Percentiles rank a stretch among this genome's conserved stretches.
These are phyloP conservation scores for Suillus americanus DNA, from an alignment of 768 basidiomycete genomes.

Conservation along the genomic window DNA sequence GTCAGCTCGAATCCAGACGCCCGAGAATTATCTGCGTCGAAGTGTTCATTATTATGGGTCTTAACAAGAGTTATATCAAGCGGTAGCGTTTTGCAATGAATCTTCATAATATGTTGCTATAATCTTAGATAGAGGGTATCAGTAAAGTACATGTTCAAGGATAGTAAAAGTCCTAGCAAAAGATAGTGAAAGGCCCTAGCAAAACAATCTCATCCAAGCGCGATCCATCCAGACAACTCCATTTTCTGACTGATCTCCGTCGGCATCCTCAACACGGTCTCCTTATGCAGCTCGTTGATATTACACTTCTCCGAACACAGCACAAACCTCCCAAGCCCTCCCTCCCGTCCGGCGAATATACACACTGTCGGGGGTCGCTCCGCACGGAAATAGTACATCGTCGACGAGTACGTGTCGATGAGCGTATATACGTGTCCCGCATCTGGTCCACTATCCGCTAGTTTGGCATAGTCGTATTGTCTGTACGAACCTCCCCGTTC, in stretches of 20 bases:
- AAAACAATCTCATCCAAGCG: background rate
- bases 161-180: background rate
- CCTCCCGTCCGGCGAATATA: constrained; percentile 20
- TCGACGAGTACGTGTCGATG: constrained; percentile 15
- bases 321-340: constrained; percentile 22
- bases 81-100: background rate
- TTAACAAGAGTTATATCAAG: background rate
- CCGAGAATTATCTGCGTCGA: background rate
- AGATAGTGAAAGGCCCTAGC: background rate
- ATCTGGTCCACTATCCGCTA: constrained; percentile 2
- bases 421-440: constrained; percentile 14
- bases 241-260: constrained; percentile 5
- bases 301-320: constrained; percentile 21
- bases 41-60: background rate
- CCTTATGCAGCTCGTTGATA: constrained; percentile 18
- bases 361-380: constrained; percentile 20
- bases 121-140: background rate
- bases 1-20: too few species aligned
- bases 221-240: background rate
- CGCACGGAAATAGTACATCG: constrained; percentile 20
- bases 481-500: constrained; percentile 14
- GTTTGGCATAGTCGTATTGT: background rate
- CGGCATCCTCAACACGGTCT: constrained; percentile 22
- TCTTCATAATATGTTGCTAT: background rate
- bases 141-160: background rate